phyloP scores from a whole-genome alignment of 2,329 filamentous ascomycete genomes.

The Colletotrichum spaethianum region DNA sequence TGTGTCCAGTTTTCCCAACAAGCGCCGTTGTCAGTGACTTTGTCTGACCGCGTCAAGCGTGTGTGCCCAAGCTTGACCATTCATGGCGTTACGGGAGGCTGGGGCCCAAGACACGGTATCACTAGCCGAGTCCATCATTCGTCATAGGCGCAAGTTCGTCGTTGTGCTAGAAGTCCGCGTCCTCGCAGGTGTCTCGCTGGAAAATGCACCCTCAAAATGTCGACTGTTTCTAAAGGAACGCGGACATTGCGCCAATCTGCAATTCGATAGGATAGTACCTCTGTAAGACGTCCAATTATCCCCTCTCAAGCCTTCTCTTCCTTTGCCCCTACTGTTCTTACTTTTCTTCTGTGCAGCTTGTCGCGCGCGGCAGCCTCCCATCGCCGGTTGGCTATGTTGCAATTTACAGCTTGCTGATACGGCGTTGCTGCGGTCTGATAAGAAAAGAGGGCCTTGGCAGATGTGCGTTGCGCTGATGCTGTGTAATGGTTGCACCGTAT shows the following conservation, averaged over 20 bases:
- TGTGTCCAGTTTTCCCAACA: not conserved
- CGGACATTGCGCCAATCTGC: conserved; percentile 16
- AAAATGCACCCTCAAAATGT: not conserved
- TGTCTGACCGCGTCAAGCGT: not conserved
- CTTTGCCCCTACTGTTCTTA: not conserved
- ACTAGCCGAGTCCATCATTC: conserved; percentile 14
- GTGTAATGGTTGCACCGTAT: conserved; percentile 14
- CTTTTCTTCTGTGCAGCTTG: not conserved
- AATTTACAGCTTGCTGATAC: not conserved
- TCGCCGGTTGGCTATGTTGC: not conserved
- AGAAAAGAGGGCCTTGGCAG: not conserved
- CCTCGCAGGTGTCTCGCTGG: not conserved
- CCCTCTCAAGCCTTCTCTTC: not conserved
- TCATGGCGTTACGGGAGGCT: conserved; percentile 27
- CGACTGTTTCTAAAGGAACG: not conserved
- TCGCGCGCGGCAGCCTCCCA: not conserved
- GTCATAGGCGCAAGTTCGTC: conserved; percentile 14
- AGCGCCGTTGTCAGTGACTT: not conserved
- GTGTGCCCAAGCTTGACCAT: not conserved
- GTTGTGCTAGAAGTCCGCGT: conserved; percentile 8
- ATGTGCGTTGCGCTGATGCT: not conserved
- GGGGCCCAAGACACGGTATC: conserved; percentile 16
- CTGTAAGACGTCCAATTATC: not conserved
- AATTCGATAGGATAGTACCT: conserved; percentile 13
- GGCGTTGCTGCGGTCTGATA: not conserved